phyloP scores from a whole-genome alignment of 805 yeast species.

The Wickerhamomyces bisporus region DNA sequence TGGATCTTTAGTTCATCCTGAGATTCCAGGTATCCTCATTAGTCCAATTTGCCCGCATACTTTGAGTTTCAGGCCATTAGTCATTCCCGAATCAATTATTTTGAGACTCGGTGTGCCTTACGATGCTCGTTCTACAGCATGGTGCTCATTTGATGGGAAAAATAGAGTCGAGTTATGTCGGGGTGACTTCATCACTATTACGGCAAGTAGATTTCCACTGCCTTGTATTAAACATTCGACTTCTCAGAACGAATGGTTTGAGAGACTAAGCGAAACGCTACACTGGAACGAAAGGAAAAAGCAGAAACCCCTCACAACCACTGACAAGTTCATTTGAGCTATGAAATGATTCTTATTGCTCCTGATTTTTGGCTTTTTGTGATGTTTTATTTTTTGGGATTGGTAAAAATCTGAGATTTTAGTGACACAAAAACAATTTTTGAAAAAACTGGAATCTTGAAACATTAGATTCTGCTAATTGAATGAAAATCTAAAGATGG shows the following conservation, averaged over 20 bases:
- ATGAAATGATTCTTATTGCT: too few species aligned
- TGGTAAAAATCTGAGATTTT: background rate
- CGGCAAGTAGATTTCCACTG: conserved; percentile 29
- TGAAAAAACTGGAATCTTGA: background rate
- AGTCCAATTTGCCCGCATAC: conserved; percentile 54
- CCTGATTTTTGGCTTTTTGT: background rate
- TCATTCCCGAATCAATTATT: conserved; percentile 37
- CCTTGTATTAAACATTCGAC: conserved; percentile 23
- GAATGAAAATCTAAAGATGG: too few species aligned
- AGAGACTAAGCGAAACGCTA: conserved; percentile 28
- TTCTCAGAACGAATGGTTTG: conserved; percentile 27
- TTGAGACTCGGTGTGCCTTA: conserved; percentile 30
- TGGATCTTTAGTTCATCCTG: conserved; percentile 50
- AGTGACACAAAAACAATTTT: conserved; percentile 1
- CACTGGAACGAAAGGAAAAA: conserved; percentile 31
- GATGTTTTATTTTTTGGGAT: background rate
- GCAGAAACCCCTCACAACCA: conserved; percentile 23
- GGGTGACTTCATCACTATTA: conserved; percentile 30
- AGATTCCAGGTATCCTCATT: conserved; percentile 48
- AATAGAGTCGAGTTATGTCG: conserved; percentile 25
- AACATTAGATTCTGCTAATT: background rate
- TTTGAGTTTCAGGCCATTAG: conserved; percentile 46
- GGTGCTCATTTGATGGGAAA: conserved; percentile 34
- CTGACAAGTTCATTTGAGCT: background rate
- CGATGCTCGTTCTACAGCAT: conserved; percentile 27